Base-by-base conservation (phyloP, 1,284 basidiomycete species). In the Ganoderma leucocontextum region DNA sequence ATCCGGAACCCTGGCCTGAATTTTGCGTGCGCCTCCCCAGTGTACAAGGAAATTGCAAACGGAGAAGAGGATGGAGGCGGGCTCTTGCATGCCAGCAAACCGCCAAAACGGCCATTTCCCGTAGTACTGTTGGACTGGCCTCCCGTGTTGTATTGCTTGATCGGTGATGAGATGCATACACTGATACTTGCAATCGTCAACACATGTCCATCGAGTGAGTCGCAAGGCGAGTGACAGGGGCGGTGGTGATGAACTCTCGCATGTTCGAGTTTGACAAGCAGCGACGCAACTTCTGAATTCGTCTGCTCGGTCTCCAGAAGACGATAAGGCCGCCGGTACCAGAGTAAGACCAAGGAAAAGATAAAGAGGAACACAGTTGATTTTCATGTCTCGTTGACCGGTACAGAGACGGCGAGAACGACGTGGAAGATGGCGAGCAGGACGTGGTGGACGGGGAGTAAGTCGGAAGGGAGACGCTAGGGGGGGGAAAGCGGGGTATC, bases 101-200 rank as follows among this genome's bases (percentile, higher is more conserved):
- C 96, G 86, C 87, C 91, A 92, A 80, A 98, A 98, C 0, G 96
- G 95, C 97, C 97, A 99, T 83, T 99, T 99, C 33, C 98, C 98
- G 76, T 96, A 89, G 80, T 94, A 98, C 76, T 98, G 96, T 64
- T 93, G 86, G 25, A 93, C 81, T 38, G 47, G 80, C 73, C 68
- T 77, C 17, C 82, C 85, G 4, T 74, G 74, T 47, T 74, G 63
- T 17, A 90, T 76, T 33, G 90, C 88, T 29, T 85, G 80, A 70
- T 90, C 85, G 17, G 96, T 98, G 65, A 97, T 85, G 62, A 84
- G 80, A 76, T 98, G 96, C 85, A 93, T 94, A 82, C 97, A 99
- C 22, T 82, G 81, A 77, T 99, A 99, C 77, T 89, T 90, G 86
- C 97, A 99, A 79, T 98, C 87, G 75, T 95, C 95, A 15, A 80